These are phyloP conservation scores for Cladosporium sp. DNA, from an alignment of 2,329 filamentous ascomycete genomes.

Conservation along the genomic window DNA sequence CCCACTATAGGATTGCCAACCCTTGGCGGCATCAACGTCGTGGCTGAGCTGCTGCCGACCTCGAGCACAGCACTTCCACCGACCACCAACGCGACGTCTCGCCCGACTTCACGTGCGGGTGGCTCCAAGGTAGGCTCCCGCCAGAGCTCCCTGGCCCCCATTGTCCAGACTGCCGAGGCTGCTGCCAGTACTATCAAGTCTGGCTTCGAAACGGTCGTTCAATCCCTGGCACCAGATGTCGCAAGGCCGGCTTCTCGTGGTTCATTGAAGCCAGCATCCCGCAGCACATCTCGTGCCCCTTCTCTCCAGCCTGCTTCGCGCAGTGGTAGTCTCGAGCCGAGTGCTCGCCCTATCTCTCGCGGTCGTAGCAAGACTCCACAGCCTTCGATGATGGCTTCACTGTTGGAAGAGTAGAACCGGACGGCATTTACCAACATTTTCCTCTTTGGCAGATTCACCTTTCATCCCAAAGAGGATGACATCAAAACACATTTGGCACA, in stretches of 20 bases:
- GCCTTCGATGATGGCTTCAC: constrained; percentile 1
- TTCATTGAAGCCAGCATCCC: constrained; percentile 12
- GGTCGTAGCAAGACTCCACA: constrained; percentile 13
- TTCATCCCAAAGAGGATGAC: background rate
- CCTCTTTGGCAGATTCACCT: too few relatives aligned
- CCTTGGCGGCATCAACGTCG: background rate
- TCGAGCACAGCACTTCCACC: background rate
- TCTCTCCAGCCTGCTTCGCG: constrained; percentile 11
- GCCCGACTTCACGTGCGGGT: background rate
- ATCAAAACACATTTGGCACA: background rate
- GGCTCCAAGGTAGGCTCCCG: background rate
- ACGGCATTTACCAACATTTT: too few relatives aligned
- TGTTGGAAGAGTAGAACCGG: constrained; percentile 1
- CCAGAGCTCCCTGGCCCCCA: constrained; percentile 1
- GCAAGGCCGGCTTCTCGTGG: background rate
- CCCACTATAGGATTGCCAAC: background rate
- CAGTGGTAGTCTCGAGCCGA: constrained; percentile 14
- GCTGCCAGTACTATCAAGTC: background rate
- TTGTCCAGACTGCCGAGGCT: background rate
- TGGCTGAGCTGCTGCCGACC: background rate
- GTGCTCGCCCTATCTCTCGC: constrained; percentile 12
- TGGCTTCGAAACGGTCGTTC: background rate
- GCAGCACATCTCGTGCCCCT: constrained; percentile 13
- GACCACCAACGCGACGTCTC: background rate
- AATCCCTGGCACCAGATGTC: background rate